Evolutionary conservation across 2,329 filamentous ascomycete genomes (phyloP).

Genomic region (Seiridium unicorne): DNA sequence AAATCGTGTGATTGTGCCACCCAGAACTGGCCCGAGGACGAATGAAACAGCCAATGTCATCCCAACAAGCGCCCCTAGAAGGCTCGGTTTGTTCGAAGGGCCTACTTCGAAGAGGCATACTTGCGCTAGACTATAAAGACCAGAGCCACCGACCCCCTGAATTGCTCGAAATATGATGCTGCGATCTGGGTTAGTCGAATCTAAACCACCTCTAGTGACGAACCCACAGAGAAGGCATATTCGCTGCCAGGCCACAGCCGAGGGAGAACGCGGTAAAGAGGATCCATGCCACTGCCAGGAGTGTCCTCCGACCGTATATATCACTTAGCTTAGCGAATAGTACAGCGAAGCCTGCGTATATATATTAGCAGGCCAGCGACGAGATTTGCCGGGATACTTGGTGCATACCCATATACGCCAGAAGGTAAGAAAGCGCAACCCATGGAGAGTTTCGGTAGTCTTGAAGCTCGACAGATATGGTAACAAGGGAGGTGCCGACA

Average conservation of each 20-base stretch:
- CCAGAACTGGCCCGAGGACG: slow-evolving; percentile 57
- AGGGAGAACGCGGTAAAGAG: slow-evolving; percentile 56
- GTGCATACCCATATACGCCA: slow-evolving; percentile 53
- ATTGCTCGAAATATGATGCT: slow-evolving; percentile 59
- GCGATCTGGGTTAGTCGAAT: neutral
- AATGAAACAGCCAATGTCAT: slow-evolving; percentile 56
- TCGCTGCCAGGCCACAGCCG: slow-evolving; percentile 48
- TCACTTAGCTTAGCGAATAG: slow-evolving; percentile 59
- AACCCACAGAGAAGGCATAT: slow-evolving; percentile 51
- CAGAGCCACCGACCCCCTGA: slow-evolving; percentile 60
- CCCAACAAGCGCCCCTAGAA: slow-evolving; percentile 55
- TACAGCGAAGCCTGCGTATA: slow-evolving; percentile 48
- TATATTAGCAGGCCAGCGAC: neutral
- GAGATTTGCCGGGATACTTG: too few species aligned
- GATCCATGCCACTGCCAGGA: slow-evolving; percentile 50
- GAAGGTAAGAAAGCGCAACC: slow-evolving; percentile 54
- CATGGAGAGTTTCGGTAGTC: slow-evolving; percentile 53
- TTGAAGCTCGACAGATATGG: slow-evolving; percentile 50
- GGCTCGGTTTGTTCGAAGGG: slow-evolving; percentile 47
- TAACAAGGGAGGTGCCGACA: slow-evolving; percentile 56
- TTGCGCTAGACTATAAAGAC: slow-evolving; percentile 59
- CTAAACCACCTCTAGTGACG: neutral
- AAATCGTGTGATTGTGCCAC: slow-evolving; percentile 52
- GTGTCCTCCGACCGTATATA: slow-evolving; percentile 53
- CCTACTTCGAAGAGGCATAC: slow-evolving; percentile 57